These are phyloP conservation scores for Tothia fuscella DNA, from an alignment of 2,329 filamentous ascomycete species.

Conservation along the genomic window DNA sequence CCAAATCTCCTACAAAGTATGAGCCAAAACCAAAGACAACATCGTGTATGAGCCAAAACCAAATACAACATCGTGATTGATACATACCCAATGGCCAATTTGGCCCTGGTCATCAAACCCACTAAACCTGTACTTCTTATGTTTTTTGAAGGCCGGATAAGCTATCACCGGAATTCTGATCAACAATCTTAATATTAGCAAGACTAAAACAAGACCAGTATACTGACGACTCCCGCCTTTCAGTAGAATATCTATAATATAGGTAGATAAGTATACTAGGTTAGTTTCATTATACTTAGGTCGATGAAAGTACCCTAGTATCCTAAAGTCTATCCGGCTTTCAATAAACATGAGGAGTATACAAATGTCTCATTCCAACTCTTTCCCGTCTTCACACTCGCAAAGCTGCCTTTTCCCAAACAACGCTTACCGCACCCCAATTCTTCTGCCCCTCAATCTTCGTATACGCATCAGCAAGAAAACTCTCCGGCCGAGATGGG, in stretches of 20 bases:
- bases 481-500: slow-evolving; percentile 19
- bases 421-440: slow-evolving; percentile 24
- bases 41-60: not conserved
- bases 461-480: slow-evolving; percentile 21
- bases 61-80: not conserved
- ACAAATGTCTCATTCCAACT: slow-evolving; percentile 30
- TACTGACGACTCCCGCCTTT: too few relatives aligned
- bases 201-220: too few relatives aligned
- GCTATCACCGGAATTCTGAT: too few relatives aligned
- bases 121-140: slow-evolving; percentile 29
- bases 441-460: slow-evolving; percentile 10
- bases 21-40: too few relatives aligned
- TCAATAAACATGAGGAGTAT: too few relatives aligned
- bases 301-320: too few relatives aligned
- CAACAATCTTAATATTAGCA: too few relatives aligned
- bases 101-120: slow-evolving; percentile 26
- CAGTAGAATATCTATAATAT: too few relatives aligned
- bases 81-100: slow-evolving; percentile 25
- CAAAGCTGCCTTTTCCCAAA: slow-evolving; percentile 24
- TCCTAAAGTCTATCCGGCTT: too few relatives aligned
- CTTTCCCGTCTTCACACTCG: slow-evolving; percentile 27
- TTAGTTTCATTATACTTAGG: too few relatives aligned
- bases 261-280: too few relatives aligned
- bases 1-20: slow-evolving; percentile 27
- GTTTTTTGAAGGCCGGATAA: too few relatives aligned